A percentile compares a stretch with the other conserved stretches of the same genome.
phyloP scores from a whole-genome alignment of 352 stramenopile genomes.

The Pythium aphanidermatum region DNA sequence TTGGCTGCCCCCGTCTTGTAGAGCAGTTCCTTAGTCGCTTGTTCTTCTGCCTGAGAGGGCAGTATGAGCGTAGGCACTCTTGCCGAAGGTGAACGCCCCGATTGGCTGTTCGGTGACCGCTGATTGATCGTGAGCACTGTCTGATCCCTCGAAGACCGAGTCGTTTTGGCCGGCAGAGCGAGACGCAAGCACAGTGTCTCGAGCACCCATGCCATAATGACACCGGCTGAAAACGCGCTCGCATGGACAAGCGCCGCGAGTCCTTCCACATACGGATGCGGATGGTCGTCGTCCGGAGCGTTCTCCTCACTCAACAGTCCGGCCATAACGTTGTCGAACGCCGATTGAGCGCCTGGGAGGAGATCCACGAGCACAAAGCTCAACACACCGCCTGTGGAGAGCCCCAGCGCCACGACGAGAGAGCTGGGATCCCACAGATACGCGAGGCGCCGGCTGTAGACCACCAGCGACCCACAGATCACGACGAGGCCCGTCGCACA shows the following conservation, averaged over 20 bases:
- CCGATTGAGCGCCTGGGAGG: conserved; percentile 6
- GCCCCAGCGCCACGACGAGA: conserved; percentile 15
- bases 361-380: conserved; percentile 21
- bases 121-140: conserved; percentile 3
- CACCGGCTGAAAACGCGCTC: conserved; percentile 10
- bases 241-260: conserved; percentile 17
- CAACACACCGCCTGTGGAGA: conserved; percentile 18
- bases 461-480: conserved; percentile 18
- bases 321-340: conserved; percentile 4
- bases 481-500: conserved; percentile 15
- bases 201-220: conserved; percentile 13
- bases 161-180: conserved; percentile 1
- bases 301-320: background rate
- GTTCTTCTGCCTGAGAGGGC: background rate
- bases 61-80: conserved; percentile 4
- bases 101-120: background rate
- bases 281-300: background rate
- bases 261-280: background rate
- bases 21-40: conserved; percentile 9
- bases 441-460: conserved; percentile 15
- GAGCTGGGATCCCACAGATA: conserved; percentile 19
- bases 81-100: background rate
- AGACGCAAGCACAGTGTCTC: conserved; percentile 17
- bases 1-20: conserved; percentile 16
- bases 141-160: background rate